Base-by-base conservation (phyloP, 495 filamentous ascomycete species). In the Thermothielavioides terrestris region DNA sequence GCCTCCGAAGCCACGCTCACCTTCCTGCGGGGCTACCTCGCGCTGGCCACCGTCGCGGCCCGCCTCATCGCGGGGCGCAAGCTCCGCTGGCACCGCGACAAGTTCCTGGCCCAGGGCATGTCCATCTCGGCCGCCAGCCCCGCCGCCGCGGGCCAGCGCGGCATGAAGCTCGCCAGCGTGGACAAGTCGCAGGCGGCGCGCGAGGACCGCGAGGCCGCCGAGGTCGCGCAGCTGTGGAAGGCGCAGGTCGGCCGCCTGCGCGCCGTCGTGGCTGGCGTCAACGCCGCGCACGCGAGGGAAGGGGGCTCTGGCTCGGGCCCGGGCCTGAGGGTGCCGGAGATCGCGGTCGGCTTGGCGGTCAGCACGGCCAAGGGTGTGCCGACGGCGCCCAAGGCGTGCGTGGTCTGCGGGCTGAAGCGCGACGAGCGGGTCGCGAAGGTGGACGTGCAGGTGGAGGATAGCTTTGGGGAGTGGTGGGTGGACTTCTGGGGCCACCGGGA, bases 401-500 rank as follows among this genome's bases (percentile, higher is more conserved):
- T 86, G 43, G 73, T 98, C 20, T 98, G 92, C 68, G 88, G 88
- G 2, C 68, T 97, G 54, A 89, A 82, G 67, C 71, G 90, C 56
- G 86, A 94, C 37, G 92, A 98, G 70, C 74, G 90, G 30, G 69
- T 96, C 17, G 62, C 71, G 2, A 81, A 77, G 55, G 72, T 94
- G 25, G 90, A 95, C 64, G 71, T 82, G 23, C 72, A 80, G 46
- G 83, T 94, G 17, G 79, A 88, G 54, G 92, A 95, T 69, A 88
- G 82, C 64, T 90, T 94, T 71, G 88, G 87, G 32, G 89, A 96
- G 67, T 96, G 88, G 88, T 98, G 92, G 92, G 75, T 84, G 12
- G 86, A 94, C 30, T 83, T 90, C 65, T 94, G 88, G 88, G 83
- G 85, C 0, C 85, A 95, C 70, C 68, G 81, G 14, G 78, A 78